Percentiles rank a stretch among this genome's conserved stretches.
These are phyloP conservation scores for Fraxinus velutina DNA, from an alignment of 305 asterid species.

Conservation along the genomic window DNA sequence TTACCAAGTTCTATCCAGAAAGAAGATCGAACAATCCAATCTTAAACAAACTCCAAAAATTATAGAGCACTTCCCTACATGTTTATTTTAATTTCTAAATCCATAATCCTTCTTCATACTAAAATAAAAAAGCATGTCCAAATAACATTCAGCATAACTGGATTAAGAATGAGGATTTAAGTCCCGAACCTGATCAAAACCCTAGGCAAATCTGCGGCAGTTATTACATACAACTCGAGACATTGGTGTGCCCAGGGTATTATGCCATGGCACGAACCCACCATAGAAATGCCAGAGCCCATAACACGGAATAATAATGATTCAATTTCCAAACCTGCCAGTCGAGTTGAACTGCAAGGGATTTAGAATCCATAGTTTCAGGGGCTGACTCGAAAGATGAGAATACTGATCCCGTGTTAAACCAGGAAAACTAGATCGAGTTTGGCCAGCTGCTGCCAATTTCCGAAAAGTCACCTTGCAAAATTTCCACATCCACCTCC, in stretches of 20 bases:
- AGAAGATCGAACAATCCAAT: background rate
- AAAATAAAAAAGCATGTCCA: background rate
- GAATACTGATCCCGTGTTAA: background rate
- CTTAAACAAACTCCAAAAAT: background rate
- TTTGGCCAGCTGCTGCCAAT: background rate
- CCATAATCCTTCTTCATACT: background rate
- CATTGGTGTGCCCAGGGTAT: background rate
- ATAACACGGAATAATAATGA: background rate
- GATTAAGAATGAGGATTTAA: background rate
- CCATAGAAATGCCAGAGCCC: background rate
- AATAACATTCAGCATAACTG: background rate
- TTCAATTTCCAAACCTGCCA: background rate
- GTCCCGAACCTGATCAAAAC: background rate
- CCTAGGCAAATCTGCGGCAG: background rate
- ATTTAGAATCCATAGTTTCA: conserved; percentile 15
- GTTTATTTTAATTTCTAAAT: conserved; percentile 1
- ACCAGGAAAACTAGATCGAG: background rate
- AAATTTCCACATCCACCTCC: background rate
- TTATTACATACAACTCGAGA: background rate
- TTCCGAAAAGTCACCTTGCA: conserved; percentile 8
- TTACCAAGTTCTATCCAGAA: background rate
- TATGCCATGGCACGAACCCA: background rate
- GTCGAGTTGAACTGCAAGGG: background rate
- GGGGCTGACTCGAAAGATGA: conserved; percentile 1
- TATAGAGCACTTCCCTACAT: background rate